Evolutionary conservation across 768 basidiomycete species (phyloP), one percentile per base, ranked within the genome.

Genomic region (Inosperma sp.): DNA sequence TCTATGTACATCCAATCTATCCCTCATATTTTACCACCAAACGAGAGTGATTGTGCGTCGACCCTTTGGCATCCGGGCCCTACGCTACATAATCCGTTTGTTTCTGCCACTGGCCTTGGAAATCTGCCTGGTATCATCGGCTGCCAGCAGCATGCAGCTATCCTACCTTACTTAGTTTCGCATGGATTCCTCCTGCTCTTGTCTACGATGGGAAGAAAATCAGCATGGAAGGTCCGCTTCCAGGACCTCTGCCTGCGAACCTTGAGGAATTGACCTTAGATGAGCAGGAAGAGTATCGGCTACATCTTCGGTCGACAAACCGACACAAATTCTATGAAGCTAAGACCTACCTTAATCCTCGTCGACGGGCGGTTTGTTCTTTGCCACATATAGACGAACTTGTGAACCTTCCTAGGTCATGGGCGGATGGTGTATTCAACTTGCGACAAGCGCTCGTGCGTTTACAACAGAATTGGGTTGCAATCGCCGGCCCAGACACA

Each of bases 1-100:
- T 49, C 59, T 51, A 55, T 61, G 53, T 60, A 54, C 49, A 51
- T 45, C 30, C 50, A 51, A 16, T 30, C 65, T 8, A 39, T 66
- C 12, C 67, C 67, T 3, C 55, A 57, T 27, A 40, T 67, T n/a
- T 30, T 62, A 25, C 67, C 64, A 4, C 36, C 54, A 8, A 26
- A 48, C 16, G 48, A 51, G 31, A 39, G 36, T 42, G 40, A 27
- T 29, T 53, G 55, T 35, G 50, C 55, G 13, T 59, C 63, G 27
- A 63, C 56, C 44, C 33, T 69, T 16, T 64, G 65, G 62, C 67
- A 69, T 56, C 61, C 61, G 9, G 65, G 67, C 43, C 31, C 67
- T n/a, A 61, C 50, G 31, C 50, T 47, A 25, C 51, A 53, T 7
- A 68, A 69, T 48, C 27, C 68, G 37, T 58, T 65, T 22, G 60